Conservation (phyloP, 805 yeast species). For the Hemisphaericaspora nanyangensis region DNA sequence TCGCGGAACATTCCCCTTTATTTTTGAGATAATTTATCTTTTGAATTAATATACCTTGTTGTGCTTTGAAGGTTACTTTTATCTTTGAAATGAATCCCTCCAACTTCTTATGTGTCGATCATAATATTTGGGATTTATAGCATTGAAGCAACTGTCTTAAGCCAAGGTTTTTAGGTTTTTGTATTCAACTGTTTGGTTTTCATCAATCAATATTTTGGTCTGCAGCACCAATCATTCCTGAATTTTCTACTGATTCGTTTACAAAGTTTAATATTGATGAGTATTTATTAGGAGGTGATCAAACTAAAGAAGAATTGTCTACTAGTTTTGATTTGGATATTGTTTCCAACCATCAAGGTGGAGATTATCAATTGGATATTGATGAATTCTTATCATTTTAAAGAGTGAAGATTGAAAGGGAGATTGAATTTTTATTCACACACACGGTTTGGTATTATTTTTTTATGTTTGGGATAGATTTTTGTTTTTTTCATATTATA, state of each 20-base stretch:
- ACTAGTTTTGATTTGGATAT: background rate
- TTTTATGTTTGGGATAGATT: background rate
- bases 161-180: slow-evolving; percentile 3
- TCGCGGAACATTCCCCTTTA: background rate
- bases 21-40: background rate
- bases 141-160: slow-evolving; percentile 29
- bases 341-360: slow-evolving; percentile 3
- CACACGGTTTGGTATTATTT: background rate
- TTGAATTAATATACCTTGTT: background rate
- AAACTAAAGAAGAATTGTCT: background rate
- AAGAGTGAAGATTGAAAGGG: background rate
- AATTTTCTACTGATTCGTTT: slow-evolving; percentile 20
- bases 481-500: too few relatives aligned
- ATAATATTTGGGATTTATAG: slow-evolving; percentile 18
- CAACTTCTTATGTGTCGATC: background rate
- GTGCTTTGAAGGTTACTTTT: background rate
- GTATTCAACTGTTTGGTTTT: slow-evolving; percentile 6
- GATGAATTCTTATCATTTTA: slow-evolving; percentile 30
- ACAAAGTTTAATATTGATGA: slow-evolving; percentile 3
- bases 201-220: slow-evolving; percentile 29
- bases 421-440: background rate
- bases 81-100: too few relatives aligned
- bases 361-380: slow-evolving; percentile 19
- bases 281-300: slow-evolving; percentile 1
- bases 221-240: slow-evolving; percentile 39